phyloP scores from a whole-genome alignment of 805 yeast species.

The Candida dajiaensis region DNA sequence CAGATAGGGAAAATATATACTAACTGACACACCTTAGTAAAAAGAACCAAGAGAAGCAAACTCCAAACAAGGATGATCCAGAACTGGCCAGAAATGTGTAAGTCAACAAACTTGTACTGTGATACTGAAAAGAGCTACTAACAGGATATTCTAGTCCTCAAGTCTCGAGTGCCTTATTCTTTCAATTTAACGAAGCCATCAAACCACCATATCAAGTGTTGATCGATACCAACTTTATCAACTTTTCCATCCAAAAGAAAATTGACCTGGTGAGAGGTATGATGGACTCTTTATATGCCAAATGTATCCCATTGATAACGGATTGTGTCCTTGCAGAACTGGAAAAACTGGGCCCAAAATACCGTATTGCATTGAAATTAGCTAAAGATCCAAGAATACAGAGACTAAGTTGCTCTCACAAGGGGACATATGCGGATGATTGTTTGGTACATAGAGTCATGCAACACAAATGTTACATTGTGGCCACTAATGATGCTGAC shows the following conservation, averaged over 20 bases:
- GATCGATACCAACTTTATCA: conserved; percentile 94
- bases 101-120: not conserved
- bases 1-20: not conserved
- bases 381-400: conserved; percentile 93
- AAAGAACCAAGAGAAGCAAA: conserved; percentile 37
- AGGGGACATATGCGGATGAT: conserved; percentile 98
- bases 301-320: conserved; percentile 91
- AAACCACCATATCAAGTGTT: conserved; percentile 98
- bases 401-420: conserved; percentile 83
- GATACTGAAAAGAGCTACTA: conserved; percentile 18
- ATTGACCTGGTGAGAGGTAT: conserved; percentile 92
- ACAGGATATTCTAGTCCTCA: conserved; percentile 50
- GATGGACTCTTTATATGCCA: conserved; percentile 94
- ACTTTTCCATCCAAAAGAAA: conserved; percentile 93
- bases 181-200: conserved; percentile 89
- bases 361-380: conserved; percentile 83
- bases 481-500: conserved; percentile 97
- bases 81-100: conserved; percentile 60
- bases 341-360: conserved; percentile 92
- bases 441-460: conserved; percentile 88
- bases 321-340: conserved; percentile 98
- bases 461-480: conserved; percentile 95
- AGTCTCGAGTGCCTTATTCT: conserved; percentile 91
- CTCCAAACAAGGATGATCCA: conserved; percentile 52
- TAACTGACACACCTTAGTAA: conserved; percentile 20